Evolutionary conservation across 306 rosid species (phyloP), one percentile per base, ranked within the genome.

Genomic region (Pterocarpus macrocarpus): DNA sequence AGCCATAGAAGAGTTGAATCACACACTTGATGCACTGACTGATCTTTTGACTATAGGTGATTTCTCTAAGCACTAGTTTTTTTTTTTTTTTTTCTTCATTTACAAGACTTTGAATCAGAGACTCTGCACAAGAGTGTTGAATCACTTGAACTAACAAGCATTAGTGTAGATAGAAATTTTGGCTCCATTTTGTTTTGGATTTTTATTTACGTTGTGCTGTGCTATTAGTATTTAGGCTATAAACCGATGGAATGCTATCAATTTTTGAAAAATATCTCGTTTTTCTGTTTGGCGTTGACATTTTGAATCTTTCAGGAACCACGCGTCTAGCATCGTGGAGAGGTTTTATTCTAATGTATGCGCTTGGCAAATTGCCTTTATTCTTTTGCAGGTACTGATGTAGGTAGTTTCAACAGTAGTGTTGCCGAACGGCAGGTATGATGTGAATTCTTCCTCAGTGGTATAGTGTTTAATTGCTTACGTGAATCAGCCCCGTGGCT

Each of bases 401-500:
- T 92, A 68, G 90, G 95, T 35, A 61, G 97, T 90, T 95, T 91
- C 86, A 93, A 95, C 82, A 91, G 88, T 56, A 92, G 97, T 55
- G 97, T 95, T 71, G 69, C 89, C 3, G 97, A 76, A 45, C 97
- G 91, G 80, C 97, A 95, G 97, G 97, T 94, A 16, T 81, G 91
- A n/a, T 38, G 41, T 80, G 16, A 70, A 32, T 76, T 75, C 38
- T 57, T 39, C 80, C 35, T 41, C 4, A 2, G n/a, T 79, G 12
- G 13, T 73, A 36, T 38, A 36, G 47, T 43, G 2, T 76, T 80
- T 76, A 28, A 76, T 77, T 86, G 63, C 75, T 17, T 72, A 38
- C 16, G 63, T 70, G 67, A 53, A 74, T 65, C 49, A 28, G 64
- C 22, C 15, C 1, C 0, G 34, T 15, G 9, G 66, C 4, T 8